Percentiles rank a stretch among this genome's conserved stretches.
Conservation (phyloP, 805 yeast genomes). For the Ogataea populi-albae region DNA sequence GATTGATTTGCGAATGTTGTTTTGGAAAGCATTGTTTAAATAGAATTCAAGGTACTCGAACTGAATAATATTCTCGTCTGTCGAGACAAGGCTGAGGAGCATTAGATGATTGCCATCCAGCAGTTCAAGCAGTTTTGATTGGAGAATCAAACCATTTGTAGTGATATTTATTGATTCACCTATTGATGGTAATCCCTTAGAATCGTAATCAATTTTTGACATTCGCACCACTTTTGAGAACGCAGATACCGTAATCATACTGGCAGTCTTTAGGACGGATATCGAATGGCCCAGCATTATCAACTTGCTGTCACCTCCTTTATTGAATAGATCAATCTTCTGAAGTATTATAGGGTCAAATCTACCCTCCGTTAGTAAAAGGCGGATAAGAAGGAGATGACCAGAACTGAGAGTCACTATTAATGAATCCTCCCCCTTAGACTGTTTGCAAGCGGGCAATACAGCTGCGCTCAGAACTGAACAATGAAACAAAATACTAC, state of each 20-base stretch:
- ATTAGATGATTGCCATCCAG: constrained; percentile 19
- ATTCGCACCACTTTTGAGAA: constrained; percentile 22
- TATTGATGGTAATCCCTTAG: constrained; percentile 17
- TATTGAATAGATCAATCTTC: constrained; percentile 7
- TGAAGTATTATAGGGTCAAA: constrained; percentile 26
- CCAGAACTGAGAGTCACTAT: constrained; percentile 24
- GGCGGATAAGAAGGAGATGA: constrained; percentile 20
- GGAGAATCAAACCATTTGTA: constrained; percentile 24
- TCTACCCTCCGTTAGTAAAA: constrained; percentile 13
- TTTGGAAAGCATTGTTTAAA: constrained; percentile 11
- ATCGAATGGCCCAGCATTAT: constrained; percentile 19
- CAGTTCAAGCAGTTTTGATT: constrained; percentile 24
- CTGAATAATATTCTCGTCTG: constrained; percentile 21
- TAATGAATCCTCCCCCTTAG: constrained; percentile 27
- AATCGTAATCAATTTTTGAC: constrained; percentile 17
- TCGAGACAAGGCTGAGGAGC: constrained; percentile 22
- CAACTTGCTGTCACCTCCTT: constrained; percentile 10
- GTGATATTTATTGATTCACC: constrained; percentile 22
- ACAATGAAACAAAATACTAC: constrained; percentile 18
- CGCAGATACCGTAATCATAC: constrained; percentile 25
- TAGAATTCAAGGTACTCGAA: constrained; percentile 26
- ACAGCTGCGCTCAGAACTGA: constrained; percentile 24
- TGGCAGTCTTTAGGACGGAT: constrained; percentile 15
- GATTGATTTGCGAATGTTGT: constrained; percentile 19
- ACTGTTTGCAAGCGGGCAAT: constrained; percentile 19